Evolutionary conservation across 1,139 yeast species (phyloP).

Genomic region (Pneumocystis wakefieldiae): DNA sequence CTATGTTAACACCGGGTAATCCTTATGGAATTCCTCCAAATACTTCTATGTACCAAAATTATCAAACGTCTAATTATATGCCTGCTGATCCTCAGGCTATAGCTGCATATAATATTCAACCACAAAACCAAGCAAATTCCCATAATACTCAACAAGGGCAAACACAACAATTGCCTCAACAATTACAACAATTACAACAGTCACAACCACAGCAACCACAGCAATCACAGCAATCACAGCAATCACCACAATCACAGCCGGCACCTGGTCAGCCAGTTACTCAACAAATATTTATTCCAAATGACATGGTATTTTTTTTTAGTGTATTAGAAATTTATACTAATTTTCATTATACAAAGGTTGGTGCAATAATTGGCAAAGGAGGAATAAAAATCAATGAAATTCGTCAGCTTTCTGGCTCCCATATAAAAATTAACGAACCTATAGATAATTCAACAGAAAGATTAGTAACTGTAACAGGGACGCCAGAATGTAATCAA

Average conservation of each 20-base stretch:
- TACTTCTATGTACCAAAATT: background rate
- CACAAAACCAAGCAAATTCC: conserved; percentile 2
- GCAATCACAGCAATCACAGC: conserved; percentile 17
- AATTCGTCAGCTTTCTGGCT: conserved; percentile 60
- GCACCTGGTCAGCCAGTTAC: conserved; percentile 35
- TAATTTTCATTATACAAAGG: conserved; percentile 19
- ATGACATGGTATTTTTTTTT: conserved; percentile 29
- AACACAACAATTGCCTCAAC: conserved; percentile 9
- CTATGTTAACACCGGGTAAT: conserved; percentile 15
- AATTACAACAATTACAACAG: conserved; percentile 7
- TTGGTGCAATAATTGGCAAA: conserved; percentile 77
- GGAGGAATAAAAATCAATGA: conserved; percentile 74
- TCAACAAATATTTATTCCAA: conserved; percentile 64
- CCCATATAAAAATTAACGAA: conserved; percentile 59
- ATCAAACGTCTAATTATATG: background rate
- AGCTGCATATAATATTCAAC: conserved; percentile 5
- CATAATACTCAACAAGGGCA: conserved; percentile 6
- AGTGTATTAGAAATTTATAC: background rate
- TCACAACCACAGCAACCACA: conserved; percentile 17
- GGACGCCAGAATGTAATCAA: conserved; percentile 54
- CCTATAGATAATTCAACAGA: conserved; percentile 25
- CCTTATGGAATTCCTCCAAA: background rate
- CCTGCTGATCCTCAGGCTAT: conserved; percentile 6
- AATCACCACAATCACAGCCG: background rate
- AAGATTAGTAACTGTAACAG: conserved; percentile 55